These are phyloP conservation scores for Trichophyton schoenleinii DNA, from an alignment of 2,329 filamentous ascomycete species.

Conservation along the genomic window DNA sequence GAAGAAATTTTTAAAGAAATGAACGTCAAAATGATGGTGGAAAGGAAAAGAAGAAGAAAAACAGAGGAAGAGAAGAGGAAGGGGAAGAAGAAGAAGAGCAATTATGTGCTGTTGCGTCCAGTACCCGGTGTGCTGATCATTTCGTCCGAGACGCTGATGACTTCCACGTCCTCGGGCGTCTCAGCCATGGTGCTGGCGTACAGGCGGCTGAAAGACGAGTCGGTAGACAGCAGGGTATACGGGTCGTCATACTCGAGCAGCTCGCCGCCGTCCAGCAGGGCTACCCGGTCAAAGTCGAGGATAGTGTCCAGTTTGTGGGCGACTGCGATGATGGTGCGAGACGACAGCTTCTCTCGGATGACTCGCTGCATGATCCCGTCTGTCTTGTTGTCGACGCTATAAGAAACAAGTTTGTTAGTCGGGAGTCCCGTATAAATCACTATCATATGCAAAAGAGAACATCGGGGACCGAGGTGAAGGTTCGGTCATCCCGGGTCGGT, in stretches of 20 bases:
- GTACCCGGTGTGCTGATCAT: conserved; percentile 6
- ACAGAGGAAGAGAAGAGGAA: not conserved
- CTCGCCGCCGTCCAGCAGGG: conserved; percentile 26
- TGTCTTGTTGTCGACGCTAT: conserved; percentile 45
- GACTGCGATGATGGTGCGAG: conserved; percentile 48
- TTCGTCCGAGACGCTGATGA: conserved; percentile 8
- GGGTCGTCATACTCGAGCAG: conserved; percentile 28
- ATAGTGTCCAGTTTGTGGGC: conserved; percentile 43
- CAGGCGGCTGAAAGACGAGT: conserved; percentile 27
- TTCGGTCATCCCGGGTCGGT: not conserved
- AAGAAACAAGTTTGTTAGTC: not conserved
- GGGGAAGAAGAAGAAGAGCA: not conserved
- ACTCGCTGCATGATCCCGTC: conserved; percentile 46
- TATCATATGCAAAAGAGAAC: conserved; percentile 22
- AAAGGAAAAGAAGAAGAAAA: not conserved
- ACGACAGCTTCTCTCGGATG: conserved; percentile 41
- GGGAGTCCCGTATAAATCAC: not conserved
- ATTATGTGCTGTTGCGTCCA: not conserved
- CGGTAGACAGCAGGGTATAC: conserved; percentile 19
- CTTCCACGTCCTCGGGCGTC: conserved; percentile 10
- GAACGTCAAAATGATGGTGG: not conserved
- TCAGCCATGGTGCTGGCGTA: conserved; percentile 19
- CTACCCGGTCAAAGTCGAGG: conserved; percentile 29
- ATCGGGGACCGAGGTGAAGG: not conserved
- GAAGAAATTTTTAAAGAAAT: not conserved